Percentiles rank a stretch among this genome's conserved stretches.
Evolutionary conservation across 257 asterid genomes (phyloP).

Genomic region (Thymus quinquecostatus): DNA sequence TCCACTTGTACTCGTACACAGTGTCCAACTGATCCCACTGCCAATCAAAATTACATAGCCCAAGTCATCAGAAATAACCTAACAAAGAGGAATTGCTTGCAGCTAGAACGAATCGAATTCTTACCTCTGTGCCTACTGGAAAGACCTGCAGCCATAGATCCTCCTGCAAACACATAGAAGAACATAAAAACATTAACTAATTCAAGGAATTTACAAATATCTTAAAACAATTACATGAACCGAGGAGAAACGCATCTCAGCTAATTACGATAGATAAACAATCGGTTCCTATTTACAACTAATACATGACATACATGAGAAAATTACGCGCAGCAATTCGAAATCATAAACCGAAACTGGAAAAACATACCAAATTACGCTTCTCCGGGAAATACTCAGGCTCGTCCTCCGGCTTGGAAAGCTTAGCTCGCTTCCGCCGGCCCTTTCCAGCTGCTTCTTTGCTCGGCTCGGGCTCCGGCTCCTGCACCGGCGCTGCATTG

Average conservation of each 20-base stretch:
- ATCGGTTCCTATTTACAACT: too few relatives aligned
- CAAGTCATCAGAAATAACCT: neutral
- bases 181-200: neutral
- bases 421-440: conserved; percentile 55
- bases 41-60: conserved; percentile 45
- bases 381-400: conserved; percentile 70
- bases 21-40: conserved; percentile 98
- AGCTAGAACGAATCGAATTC: neutral
- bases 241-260: neutral
- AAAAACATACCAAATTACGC: conserved; percentile 65
- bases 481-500: conserved; percentile 24
- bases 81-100: neutral
- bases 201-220: neutral
- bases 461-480: too few relatives aligned
- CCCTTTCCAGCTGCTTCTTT: conserved; percentile 42
- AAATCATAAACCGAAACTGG: neutral
- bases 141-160: conserved; percentile 37
- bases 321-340: neutral
- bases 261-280: neutral
- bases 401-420: conserved; percentile 50
- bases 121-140: conserved; percentile 38
- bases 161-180: conserved; percentile 26
- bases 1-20: conserved; percentile 90
- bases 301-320: too few relatives aligned
- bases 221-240: neutral